Evolutionary conservation across 345 rosid species (phyloP).

Genomic region (Durio zibethinus): DNA sequence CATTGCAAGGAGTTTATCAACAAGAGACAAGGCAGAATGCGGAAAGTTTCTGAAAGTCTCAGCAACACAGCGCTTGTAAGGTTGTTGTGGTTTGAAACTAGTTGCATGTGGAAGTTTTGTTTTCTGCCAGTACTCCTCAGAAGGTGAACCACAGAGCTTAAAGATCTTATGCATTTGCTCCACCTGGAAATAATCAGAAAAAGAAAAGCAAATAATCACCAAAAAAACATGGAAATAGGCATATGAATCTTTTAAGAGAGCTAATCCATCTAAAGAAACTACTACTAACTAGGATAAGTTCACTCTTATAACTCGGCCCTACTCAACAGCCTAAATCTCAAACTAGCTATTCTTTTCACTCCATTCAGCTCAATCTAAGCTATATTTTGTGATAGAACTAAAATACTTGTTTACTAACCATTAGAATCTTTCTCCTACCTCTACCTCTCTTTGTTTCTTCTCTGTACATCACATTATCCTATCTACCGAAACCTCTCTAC

Average conservation of each 20-base stretch:
- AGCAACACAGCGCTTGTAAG: slow-evolving; percentile 49
- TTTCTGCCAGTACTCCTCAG: slow-evolving; percentile 74
- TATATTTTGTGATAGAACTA: neutral
- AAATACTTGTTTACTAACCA: neutral
- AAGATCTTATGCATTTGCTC: slow-evolving; percentile 97
- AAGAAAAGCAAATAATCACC: neutral
- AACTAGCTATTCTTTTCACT: neutral
- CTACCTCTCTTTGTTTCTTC: neutral
- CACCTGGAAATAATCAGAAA: slow-evolving; percentile 41
- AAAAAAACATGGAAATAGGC: neutral
- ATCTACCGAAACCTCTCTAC: neutral
- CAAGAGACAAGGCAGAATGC: slow-evolving; percentile 49
- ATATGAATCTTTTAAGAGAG: neutral
- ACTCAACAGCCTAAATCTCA: neutral
- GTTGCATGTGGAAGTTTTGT: slow-evolving; percentile 65
- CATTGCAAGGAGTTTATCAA: slow-evolving; percentile 62
- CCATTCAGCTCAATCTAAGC: neutral
- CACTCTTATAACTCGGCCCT: neutral
- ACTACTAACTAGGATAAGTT: neutral
- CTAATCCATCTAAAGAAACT: neutral
- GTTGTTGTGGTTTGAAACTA: slow-evolving; percentile 70
- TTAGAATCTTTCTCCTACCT: too few species aligned
- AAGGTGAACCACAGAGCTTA: slow-evolving; percentile 91
- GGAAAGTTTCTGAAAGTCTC: slow-evolving; percentile 62
- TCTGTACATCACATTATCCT: neutral